These are phyloP conservation scores for Cryptosporidium sp. DNA, from an alignment of 169 alveolate species.

Conservation along the genomic window DNA sequence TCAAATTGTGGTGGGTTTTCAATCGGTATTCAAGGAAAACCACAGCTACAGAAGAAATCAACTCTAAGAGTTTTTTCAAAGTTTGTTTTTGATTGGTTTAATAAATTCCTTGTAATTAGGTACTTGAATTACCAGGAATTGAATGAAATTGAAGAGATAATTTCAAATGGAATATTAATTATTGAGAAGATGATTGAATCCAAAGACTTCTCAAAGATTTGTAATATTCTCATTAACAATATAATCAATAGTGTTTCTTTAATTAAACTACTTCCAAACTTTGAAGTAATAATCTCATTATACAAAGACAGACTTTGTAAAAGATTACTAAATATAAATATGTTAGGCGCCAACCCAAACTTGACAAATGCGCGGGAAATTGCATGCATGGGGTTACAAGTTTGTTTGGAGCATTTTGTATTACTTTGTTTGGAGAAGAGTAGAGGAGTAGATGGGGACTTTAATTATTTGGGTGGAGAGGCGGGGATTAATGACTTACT, in stretches of 20 bases:
- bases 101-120: not conserved
- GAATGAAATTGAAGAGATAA: not conserved
- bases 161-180: not conserved
- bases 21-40: not conserved
- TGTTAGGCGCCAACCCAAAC: not conserved
- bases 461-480: slow-evolving; percentile 1
- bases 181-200: not conserved
- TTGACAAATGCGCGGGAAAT: not conserved
- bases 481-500: slow-evolving; percentile 9
- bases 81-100: slow-evolving; percentile 5
- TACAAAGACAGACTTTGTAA: slow-evolving; percentile 58
- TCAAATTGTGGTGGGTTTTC: not conserved
- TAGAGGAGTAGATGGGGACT: not conserved
- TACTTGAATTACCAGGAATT: not conserved
- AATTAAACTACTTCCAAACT: slow-evolving; percentile 29
- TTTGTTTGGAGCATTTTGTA: slow-evolving; percentile 42
- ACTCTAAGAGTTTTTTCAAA: slow-evolving; percentile 1
- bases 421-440: slow-evolving; percentile 25
- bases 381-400: slow-evolving; percentile 1
- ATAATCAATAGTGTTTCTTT: slow-evolving; percentile 4
- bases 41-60: not conserved
- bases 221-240: slow-evolving; percentile 18
- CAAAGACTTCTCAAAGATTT: not conserved
- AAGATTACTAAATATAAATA: slow-evolving; percentile 14
- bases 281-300: slow-evolving; percentile 38